Percentiles rank a stretch among this genome's conserved stretches.
phyloP scores from a whole-genome alignment of 257 asterid genomes.

The Solanum chmielewskii region DNA sequence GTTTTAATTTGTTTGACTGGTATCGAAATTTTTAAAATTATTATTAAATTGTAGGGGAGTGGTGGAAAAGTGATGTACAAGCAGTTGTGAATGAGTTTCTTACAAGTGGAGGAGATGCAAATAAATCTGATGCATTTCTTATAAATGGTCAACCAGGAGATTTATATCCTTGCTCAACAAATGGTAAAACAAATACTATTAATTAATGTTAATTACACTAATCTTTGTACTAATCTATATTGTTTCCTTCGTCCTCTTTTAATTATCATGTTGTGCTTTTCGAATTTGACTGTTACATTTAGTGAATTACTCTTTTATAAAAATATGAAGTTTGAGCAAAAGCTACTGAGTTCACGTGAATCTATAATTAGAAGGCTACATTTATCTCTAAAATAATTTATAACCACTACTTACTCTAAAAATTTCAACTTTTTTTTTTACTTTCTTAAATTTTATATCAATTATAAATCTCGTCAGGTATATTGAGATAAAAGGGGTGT shows the following conservation, averaged over 20 bases:
- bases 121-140: conserved; percentile 39
- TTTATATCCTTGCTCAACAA: conserved; percentile 32
- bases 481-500: neutral
- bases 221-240: neutral
- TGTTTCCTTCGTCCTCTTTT: accelerated
- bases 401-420: neutral
- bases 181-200: conserved; percentile 12
- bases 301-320: neutral
- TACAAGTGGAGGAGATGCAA: conserved; percentile 30
- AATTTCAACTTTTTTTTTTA: neutral
- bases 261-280: too few relatives aligned
- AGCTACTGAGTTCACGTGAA: neutral
- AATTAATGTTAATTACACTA: neutral
- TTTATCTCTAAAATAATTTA: neutral
- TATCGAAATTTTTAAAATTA: neutral
- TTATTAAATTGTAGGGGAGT: conserved; percentile 22
- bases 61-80: conserved; percentile 46
- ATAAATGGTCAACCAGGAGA: conserved; percentile 68
- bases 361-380: neutral
- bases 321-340: neutral
- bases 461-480: neutral
- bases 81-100: conserved; percentile 20
- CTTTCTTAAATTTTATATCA: neutral
- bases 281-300: too few relatives aligned
- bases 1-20: neutral